Evolutionary conservation across 805 yeast species (phyloP), one percentile per base, ranked within the genome.

Genomic region (Ogataea methylovora): DNA sequence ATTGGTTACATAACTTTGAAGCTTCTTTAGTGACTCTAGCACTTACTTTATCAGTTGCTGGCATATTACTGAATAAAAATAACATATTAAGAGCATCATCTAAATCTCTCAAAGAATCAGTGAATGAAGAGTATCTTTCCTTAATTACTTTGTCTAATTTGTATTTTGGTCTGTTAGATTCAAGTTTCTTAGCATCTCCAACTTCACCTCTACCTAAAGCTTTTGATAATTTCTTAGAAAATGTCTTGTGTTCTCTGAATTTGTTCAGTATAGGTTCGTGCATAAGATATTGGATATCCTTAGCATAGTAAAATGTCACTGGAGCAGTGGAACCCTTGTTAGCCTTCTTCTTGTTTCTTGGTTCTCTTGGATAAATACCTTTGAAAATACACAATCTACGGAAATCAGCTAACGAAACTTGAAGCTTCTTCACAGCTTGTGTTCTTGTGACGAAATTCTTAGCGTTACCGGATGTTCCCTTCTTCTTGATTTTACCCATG

Each of bases 271-370:
- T 83, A 4, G 97, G 97, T 65, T 92, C 98, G 58, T 92, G 98
- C 67, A 86, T 65, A 48, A 92, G 67, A 59, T 90, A 92, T 61
- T 88, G 95, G 45, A 92, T 92, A 59, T 92, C 98, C 61, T 87
- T 92, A 43, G 81, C 60, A 58, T 87, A 90, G 64, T 92, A 92
- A 58, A 92, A 94, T 4, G 98, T 92, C 17, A 83, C 82, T 30
- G 95, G 95, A 18, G 94, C 94, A 7, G 97, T 85, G n/a, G 95
- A 84, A 16, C 98, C 97, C 62, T 86, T 92, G 62, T 87, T 90
- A 40, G 97, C 96, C 70, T 86, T 88, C 76, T 83, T 86, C 67
- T 88, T 92, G 62, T 85, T 86, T 49, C 88, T 71, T 30, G 97
- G 97, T 56, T 87, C 97, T 58, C 98, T 76, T 35, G 98, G 98